Base-by-base conservation (phyloP, 305 asterid species). In the Striga hermonthica region DNA sequence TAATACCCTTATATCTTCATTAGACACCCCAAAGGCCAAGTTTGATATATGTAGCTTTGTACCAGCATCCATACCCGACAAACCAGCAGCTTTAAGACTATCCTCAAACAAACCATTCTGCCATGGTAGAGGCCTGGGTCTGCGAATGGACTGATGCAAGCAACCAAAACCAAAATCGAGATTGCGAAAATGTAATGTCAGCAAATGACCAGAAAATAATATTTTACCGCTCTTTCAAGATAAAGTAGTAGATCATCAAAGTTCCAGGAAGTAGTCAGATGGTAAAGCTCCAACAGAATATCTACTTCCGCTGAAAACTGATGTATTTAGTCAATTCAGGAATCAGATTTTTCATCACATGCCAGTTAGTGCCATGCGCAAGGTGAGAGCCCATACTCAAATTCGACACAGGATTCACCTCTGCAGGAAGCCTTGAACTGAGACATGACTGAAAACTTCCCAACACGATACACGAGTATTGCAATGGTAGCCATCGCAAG, bases 1-100 rank as follows among this genome's bases (percentile, higher is more conserved):
- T 43, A 45, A 80, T 93, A 93, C 98, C 98, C 97, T 88, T 80
- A 93, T 93, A 72, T 93, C 98, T 72, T 90, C 91, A 65, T 78
- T 90, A 55, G 96, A 76, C 65, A 93, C 98, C 71, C 98, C 92
- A 68, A 38, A 49, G 6, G 83, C 95, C 94, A 93, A 82, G 80
- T 93, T 93, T 58, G 97, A 86, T 58, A 93, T 81, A 72, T 75
- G 79, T 37, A 89, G 80, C 83, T 84, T 87, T 39, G 98, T 74
- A 50, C 95, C 95, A 75, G 72, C 79, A 70, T 84, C 98, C 75
- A 83, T 64, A 66, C 82, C 88, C 11, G 97, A 79, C 39, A 86
- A 57, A 58, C 97, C 99, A 71, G 90, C 96, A 70, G 97, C 90
- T 83, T 82, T 84, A 12, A 93, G 90, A 80, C 97, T 71, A 67